Base-by-base conservation (phyloP, 768 basidiomycete species). In the Nidularia sp. region DNA sequence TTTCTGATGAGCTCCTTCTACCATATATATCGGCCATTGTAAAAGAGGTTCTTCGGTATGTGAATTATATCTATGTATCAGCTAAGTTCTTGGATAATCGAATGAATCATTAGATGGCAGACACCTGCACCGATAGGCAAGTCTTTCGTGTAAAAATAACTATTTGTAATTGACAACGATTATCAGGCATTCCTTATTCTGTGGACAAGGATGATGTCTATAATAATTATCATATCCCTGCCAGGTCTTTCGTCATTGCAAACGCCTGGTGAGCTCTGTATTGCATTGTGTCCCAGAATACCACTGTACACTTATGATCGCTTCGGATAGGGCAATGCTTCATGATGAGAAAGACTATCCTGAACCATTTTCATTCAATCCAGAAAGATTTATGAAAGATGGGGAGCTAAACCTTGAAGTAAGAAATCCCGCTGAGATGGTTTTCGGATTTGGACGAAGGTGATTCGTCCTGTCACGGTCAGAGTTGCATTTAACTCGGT, bases 161-260 rank as follows among this genome's bases (percentile, higher is more conserved):
- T 41, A 12, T 41, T 12, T 3, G 15, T 10, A 32, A 34, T 34
- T 47, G 4, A 43, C 41, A 50, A 34, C 33, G 6, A 39, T 12
- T 44, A 35, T 39, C 6, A 70, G 70, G 60, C 25, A 60, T 71
- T 9, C 68, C 73, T 5, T 71, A 74, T 45, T 53, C 57, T 36
- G 49, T 59, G 6, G 64, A 58, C 6, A 62, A 67, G 51, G 76
- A 80, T 45, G 79, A 81, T 53, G 59, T 68, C 4, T 80, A 76
- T 52, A 68, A 73, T 2, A 77, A 74, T 1, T 70, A 72, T 53
- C 64, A 64, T 39, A 75, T 81, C 39, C 78, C 77, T 0, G 72
- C 76, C 52, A 73, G 66, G 13, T 61, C 73, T 0, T 53, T 71
- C 2, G 64, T 74, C 18, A 61, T 73, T 32, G 64, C 56, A 5